Evolutionary conservation across 2,329 filamentous ascomycete genomes (phyloP), one percentile per base, ranked within the genome.

Genomic region (Scedosporium aurantiacum): DNA sequence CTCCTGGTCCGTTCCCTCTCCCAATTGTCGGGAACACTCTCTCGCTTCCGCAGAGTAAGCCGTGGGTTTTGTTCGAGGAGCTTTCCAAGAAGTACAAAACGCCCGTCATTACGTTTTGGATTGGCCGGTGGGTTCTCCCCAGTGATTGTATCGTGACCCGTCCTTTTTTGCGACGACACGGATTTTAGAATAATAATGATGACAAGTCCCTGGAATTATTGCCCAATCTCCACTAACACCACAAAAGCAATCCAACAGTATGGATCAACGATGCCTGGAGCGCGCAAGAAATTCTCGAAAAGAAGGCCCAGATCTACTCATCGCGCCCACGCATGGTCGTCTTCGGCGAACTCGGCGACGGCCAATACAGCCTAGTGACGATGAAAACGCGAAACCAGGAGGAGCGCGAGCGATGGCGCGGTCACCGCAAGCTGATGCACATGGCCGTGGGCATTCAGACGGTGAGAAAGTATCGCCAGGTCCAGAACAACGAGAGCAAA

Each of bases 11-110:
- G 0, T 74, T 81, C 2, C 81, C 81, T 1, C 74, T 74, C 63
- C 81, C 81, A 3, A 74, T 84, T 37, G 71, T 83, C 3, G 81
- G 81, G 32, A 84, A 82, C 66, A 83, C 80, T 0, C 81, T 79
- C 61, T 76, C 76, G 63, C 73, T 84, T 3, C 81, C 81, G 1
- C 74, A 79, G 25, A 74, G 72, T 60, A 82, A 83, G 66, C 81
- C 82, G 2, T 84, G 82, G 82, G 74, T 83, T 21, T 80, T 79
- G 68, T 82, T 84, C 27, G 60, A 62, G 52, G 21, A 62, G 41
- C 69, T 83, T 0, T 79, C 81, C 3, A 78, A 79, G 64, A 67
- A 71, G 56, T 78, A 81, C 66, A 69, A 78, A 2, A 72, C 76
- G 0, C 77, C 79, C 0, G 66, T 83, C 5, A 78, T 84, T 56